A percentile compares a stretch with the other conserved stretches of the same genome.
phyloP scores from a whole-genome alignment of 805 yeast species.

The Sugiyamaella lignohabitans region DNA sequence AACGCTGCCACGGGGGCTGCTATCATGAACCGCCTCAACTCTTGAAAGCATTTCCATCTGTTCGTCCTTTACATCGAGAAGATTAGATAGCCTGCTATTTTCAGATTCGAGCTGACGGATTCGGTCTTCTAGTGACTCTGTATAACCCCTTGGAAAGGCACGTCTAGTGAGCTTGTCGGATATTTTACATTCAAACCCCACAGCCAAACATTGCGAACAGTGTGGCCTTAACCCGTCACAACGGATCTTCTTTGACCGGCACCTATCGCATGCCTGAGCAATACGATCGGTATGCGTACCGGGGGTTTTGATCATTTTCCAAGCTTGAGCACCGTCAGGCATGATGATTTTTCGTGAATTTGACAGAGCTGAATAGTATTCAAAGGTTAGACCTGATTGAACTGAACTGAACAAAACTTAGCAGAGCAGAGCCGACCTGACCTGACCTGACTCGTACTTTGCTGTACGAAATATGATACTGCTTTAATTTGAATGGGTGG shows the following conservation, averaged over 20 bases:
- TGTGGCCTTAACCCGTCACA: constrained; percentile 66
- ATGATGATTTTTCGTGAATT: too few species aligned
- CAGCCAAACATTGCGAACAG: constrained; percentile 76
- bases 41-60: constrained; percentile 42
- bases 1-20: too few species aligned
- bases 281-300: constrained; percentile 62
- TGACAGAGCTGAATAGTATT: too few species aligned
- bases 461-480: too few species aligned
- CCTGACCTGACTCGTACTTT: too few species aligned
- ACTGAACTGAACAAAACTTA: too few species aligned
- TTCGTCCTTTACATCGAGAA: constrained; percentile 59
- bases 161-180: constrained; percentile 78
- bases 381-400: not conserved
- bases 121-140: constrained; percentile 82
- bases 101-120: constrained; percentile 82
- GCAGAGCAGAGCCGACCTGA: too few species aligned
- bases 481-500: too few species aligned
- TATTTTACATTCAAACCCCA: constrained; percentile 84
- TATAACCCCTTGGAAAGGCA: constrained; percentile 88
- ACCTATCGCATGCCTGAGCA: constrained; percentile 89
- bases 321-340: constrained; percentile 38
- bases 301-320: constrained; percentile 60
- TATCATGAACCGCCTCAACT: constrained; percentile 20
- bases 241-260: constrained; percentile 61
- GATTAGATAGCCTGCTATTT: constrained; percentile 59